A percentile compares a stretch with the other conserved stretches of the same genome.
These are phyloP conservation scores for Beta corolliflora DNA, from an alignment of 179 eudicot genomes.

Conservation along the genomic window DNA sequence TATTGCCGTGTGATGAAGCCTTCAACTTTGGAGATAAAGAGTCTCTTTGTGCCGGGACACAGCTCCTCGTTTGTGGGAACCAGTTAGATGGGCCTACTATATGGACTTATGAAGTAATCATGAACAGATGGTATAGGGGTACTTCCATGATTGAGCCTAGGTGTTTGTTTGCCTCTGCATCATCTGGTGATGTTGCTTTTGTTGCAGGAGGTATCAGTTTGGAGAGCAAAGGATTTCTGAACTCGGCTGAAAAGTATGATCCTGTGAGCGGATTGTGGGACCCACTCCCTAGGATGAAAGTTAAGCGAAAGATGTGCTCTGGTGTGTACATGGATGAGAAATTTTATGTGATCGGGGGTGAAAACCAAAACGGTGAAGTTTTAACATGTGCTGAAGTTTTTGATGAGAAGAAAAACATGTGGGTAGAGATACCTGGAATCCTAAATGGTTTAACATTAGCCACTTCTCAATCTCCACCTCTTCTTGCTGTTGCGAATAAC, in stretches of 20 bases:
- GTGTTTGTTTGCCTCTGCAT: constrained; percentile 76
- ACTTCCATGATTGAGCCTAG: constrained; percentile 60
- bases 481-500: constrained; percentile 66
- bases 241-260: constrained; percentile 63
- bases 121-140: constrained; percentile 55
- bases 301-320: constrained; percentile 54
- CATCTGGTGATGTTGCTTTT: constrained; percentile 49
- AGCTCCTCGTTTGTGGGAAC: constrained; percentile 61
- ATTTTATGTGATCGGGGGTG: constrained; percentile 73
- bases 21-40: constrained; percentile 56
- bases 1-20: constrained; percentile 43
- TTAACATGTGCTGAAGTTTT: constrained; percentile 70
- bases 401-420: constrained; percentile 40
- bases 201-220: constrained; percentile 61
- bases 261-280: constrained; percentile 53
- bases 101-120: constrained; percentile 61
- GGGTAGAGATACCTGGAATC: constrained; percentile 61
- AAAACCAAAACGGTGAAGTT: constrained; percentile 37
- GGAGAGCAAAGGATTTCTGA: constrained; percentile 30
- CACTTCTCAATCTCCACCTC: constrained; percentile 59
- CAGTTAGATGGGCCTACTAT: constrained; percentile 47
- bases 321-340: constrained; percentile 71
- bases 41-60: constrained; percentile 72
- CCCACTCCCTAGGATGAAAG: constrained; percentile 59
- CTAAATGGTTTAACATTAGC: constrained; percentile 44